phyloP scores from a whole-genome alignment of 2,329 filamentous ascomycete species.

The Xylaria sp. region DNA sequence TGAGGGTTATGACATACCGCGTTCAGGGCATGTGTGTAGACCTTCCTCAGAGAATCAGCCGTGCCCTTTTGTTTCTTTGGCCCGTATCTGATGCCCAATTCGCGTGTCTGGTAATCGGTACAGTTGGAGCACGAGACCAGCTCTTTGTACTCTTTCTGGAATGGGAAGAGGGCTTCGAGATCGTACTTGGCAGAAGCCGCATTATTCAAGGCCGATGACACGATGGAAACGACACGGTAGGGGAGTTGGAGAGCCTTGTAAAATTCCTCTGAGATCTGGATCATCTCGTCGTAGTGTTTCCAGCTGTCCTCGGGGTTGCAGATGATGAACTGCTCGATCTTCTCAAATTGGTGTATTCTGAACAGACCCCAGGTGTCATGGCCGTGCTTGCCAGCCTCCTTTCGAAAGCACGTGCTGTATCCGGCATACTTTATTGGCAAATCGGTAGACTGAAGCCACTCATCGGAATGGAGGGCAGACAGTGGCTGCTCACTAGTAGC shows the following conservation, averaged over 20 bases:
- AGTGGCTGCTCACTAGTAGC: conserved; percentile 95
- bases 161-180: conserved; percentile 95
- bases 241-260: conserved; percentile 90
- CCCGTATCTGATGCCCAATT: conserved; percentile 91
- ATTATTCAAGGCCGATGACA: conserved; percentile 95
- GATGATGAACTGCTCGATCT: conserved; percentile 66
- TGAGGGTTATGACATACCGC: conserved; percentile 64
- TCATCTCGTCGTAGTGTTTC: conserved; percentile 95
- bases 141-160: conserved; percentile 98
- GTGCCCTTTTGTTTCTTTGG: conserved; percentile 85
- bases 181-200: conserved; percentile 93
- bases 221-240: conserved; percentile 92
- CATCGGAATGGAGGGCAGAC: conserved; percentile 89
- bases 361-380: conserved; percentile 98
- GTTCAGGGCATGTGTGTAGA: conserved; percentile 94
- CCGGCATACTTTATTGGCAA: conserved; percentile 93
- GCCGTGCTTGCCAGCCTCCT: conserved; percentile 91
- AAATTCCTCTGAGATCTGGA: conserved; percentile 89
- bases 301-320: conserved; percentile 84
- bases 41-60: conserved; percentile 70
- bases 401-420: conserved; percentile 94
- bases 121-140: conserved; percentile 80
- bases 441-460: conserved; percentile 87
- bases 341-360: conserved; percentile 86
- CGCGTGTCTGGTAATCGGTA: conserved; percentile 95